These are phyloP conservation scores for Mesembryanthemum crystallinum DNA, from an alignment of 148 eudicot genomes.

Conservation along the genomic window DNA sequence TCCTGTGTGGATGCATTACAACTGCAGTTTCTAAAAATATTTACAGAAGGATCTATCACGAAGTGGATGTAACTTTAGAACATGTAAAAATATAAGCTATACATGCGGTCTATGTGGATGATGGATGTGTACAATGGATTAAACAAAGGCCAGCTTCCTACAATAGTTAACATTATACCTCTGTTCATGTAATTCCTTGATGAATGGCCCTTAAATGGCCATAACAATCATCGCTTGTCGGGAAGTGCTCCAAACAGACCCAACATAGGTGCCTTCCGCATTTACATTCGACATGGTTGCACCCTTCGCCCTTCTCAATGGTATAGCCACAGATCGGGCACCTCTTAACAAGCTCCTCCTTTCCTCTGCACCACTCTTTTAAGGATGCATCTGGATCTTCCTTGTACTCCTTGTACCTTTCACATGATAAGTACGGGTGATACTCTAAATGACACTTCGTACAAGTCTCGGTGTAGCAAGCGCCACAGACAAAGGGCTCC, in stretches of 20 bases:
- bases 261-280: constrained; percentile 91
- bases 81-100: constrained; percentile 1
- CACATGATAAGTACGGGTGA: constrained; percentile 76
- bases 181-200: constrained; percentile 32
- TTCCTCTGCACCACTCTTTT: constrained; percentile 71
- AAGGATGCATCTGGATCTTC: constrained; percentile 82
- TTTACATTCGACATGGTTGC: constrained; percentile 84
- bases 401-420: constrained; percentile 64
- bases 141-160: not conserved
- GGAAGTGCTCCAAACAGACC: constrained; percentile 67
- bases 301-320: constrained; percentile 86
- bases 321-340: constrained; percentile 75
- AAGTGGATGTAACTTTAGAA: not conserved
- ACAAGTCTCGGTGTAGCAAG: constrained; percentile 79
- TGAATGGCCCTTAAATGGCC: constrained; percentile 62
- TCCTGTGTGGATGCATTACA: not conserved
- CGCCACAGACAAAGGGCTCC: constrained; percentile 69
- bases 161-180: not conserved
- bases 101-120: not conserved
- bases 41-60: constrained; percentile 2
- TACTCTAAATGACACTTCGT: constrained; percentile 75
- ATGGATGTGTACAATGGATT: constrained; percentile 16
- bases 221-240: constrained; percentile 64
- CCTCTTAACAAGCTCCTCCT: constrained; percentile 71
- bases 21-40: constrained; percentile 7